These are phyloP conservation scores for Mycena sp. DNA, from an alignment of 1,284 basidiomycete genomes.

Conservation along the genomic window DNA sequence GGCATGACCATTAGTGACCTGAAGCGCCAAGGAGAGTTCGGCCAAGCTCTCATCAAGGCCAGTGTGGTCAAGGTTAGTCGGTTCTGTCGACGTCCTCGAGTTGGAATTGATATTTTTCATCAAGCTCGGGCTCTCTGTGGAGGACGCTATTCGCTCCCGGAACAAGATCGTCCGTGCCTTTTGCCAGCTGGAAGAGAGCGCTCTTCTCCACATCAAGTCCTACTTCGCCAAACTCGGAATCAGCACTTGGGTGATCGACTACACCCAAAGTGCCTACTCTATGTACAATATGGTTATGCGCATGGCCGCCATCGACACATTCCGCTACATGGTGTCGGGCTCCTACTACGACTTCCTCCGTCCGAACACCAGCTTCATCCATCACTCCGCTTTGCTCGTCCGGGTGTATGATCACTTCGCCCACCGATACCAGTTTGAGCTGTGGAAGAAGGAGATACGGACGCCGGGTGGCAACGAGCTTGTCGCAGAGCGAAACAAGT, in stretches of 20 bases:
- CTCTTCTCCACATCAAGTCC: background rate
- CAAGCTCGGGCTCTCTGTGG: constrained; percentile 7
- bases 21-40: constrained; percentile 1
- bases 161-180: constrained; percentile 8
- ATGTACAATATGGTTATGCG: constrained; percentile 19
- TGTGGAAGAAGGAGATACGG: constrained; percentile 13
- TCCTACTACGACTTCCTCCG: constrained; percentile 11
- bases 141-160: constrained; percentile 1
- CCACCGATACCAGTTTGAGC: background rate
- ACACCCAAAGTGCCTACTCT: constrained; percentile 16
- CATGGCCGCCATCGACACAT: constrained; percentile 21
- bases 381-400: background rate
- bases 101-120: background rate
- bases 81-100: background rate
- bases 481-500: constrained; percentile 5
- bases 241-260: constrained; percentile 17
- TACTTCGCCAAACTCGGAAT: constrained; percentile 14
- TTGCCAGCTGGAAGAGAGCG: constrained; percentile 5
- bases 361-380: constrained; percentile 1
- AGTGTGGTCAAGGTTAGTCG: constrained; percentile 15
- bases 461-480: constrained; percentile 2
- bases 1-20: constrained; percentile 13
- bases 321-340: background rate
- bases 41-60: background rate
- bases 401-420: constrained; percentile 11